Evolutionary conservation across 2,329 filamentous ascomycete species (phyloP).

Genomic region (Endocalyx cinctus): DNA sequence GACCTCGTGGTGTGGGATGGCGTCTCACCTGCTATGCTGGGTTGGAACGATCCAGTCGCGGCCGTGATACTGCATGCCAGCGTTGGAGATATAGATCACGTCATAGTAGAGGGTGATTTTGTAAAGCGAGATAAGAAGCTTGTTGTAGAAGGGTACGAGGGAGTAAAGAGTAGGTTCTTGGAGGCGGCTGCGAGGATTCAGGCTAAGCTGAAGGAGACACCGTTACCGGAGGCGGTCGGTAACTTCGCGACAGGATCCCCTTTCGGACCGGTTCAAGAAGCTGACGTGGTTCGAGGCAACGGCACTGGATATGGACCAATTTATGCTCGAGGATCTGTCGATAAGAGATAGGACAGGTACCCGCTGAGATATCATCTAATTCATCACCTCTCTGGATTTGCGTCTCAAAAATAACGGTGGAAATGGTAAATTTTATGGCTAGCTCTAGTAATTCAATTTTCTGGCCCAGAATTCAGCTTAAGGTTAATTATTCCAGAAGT

Average conservation of each 20-base stretch:
- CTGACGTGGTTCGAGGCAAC: conserved; percentile 6
- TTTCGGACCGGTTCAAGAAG: conserved; percentile 5
- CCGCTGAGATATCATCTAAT: too few relatives aligned
- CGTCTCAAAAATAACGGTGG: too few relatives aligned
- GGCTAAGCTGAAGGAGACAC: conserved; percentile 15
- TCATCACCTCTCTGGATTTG: too few relatives aligned
- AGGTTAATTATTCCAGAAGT: too few relatives aligned
- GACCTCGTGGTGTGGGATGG: conserved; percentile 48
- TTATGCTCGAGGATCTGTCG: too few relatives aligned
- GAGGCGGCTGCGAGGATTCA: conserved; percentile 27
- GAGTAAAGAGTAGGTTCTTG: conserved; percentile 24
- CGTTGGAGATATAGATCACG: conserved; percentile 44
- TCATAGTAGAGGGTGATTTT: conserved; percentile 42
- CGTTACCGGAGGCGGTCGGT: conserved; percentile 17
- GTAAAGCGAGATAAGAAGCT: conserved; percentile 36
- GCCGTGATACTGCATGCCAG: conserved; percentile 50
- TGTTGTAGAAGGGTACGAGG: conserved; percentile 16
- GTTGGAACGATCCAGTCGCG: conserved; percentile 49
- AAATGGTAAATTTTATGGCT: too few relatives aligned
- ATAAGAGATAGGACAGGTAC: too few relatives aligned
- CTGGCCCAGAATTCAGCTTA: too few relatives aligned
- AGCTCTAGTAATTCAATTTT: too few relatives aligned
- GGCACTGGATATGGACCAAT: conserved; percentile 9
- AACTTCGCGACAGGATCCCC: conserved; percentile 10
- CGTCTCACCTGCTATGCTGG: conserved; percentile 40